Conservation (phyloP, 2,329 filamentous ascomycete genomes). For the Cladosporium sp. region DNA sequence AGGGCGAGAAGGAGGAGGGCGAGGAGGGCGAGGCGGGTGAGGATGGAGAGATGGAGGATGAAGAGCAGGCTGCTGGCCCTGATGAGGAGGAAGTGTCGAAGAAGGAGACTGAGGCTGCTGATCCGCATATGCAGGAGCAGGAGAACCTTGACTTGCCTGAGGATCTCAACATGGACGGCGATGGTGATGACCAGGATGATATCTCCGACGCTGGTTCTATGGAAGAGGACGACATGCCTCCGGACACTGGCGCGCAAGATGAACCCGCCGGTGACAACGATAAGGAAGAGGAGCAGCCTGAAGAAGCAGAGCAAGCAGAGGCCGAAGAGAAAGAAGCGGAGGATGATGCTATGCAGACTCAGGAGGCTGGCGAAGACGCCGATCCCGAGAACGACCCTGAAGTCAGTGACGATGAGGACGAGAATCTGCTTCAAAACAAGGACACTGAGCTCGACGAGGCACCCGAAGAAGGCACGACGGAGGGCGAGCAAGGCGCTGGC, state of each 20-base stretch:
- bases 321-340: constrained; percentile 34
- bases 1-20: constrained; percentile 42
- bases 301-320: constrained; percentile 27
- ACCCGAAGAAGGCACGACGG: constrained; percentile 16
- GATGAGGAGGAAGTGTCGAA: constrained; percentile 58
- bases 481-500: constrained; percentile 40
- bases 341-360: constrained; percentile 41
- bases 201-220: constrained; percentile 13
- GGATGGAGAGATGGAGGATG: constrained; percentile 50
- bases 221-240: constrained; percentile 13
- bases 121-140: constrained; percentile 74
- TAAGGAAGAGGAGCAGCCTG: constrained; percentile 35
- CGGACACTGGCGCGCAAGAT: constrained; percentile 15
- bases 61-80: constrained; percentile 28
- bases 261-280: constrained; percentile 26
- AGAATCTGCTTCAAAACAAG: constrained; percentile 17
- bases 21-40: constrained; percentile 56
- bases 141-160: constrained; percentile 79
- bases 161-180: constrained; percentile 74
- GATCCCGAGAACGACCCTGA: constrained; percentile 25
- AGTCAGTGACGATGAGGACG: constrained; percentile 13
- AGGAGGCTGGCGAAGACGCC: constrained; percentile 36
- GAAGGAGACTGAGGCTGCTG: constrained; percentile 59
- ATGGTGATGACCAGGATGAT: constrained; percentile 49
- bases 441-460: constrained; percentile 15